Evolutionary conservation across 352 stramenopile genomes (phyloP).

Genomic region (Pilasporangium apinafurcum): DNA sequence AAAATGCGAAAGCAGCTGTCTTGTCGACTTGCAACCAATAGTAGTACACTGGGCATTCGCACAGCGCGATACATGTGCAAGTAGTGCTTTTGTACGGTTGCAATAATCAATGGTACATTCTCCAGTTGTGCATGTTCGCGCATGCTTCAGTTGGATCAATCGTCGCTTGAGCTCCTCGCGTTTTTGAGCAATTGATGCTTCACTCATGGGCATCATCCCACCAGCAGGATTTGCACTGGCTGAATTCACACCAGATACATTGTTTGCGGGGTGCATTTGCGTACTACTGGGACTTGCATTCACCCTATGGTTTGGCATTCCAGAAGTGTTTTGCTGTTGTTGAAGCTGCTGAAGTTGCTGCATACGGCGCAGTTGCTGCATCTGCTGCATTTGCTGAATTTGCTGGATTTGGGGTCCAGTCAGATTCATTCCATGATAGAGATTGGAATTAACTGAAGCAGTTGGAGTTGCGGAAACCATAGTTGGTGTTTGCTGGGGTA

Average conservation of each 20-base stretch:
- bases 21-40: conserved; percentile 84
- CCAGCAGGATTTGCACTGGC: conserved; percentile 20
- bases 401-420: conserved; percentile 58
- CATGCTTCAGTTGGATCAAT: conserved; percentile 84
- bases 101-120: conserved; percentile 83
- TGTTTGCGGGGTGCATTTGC: conserved; percentile 9
- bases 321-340: conserved; percentile 12
- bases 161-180: conserved; percentile 80
- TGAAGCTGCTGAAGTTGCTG: conserved; percentile 18
- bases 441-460: conserved; percentile 85
- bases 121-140: conserved; percentile 65
- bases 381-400: conserved; percentile 63
- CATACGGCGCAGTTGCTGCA: conserved; percentile 24
- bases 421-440: no score
- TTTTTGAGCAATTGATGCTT: conserved; percentile 79
- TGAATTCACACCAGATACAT: conserved; percentile 9
- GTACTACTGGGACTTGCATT: conserved; percentile 4
- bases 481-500: conserved; percentile 25
- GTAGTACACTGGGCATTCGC: conserved; percentile 82
- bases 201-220: conserved; percentile 71
- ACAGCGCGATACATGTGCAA: conserved; percentile 79
- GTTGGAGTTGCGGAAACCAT: conserved; percentile 74
- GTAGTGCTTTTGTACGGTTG: conserved; percentile 67
- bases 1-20: conserved; percentile 82
- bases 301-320: conserved; percentile 10